phyloP scores from a whole-genome alignment of 805 yeast genomes.

The Candida ficus region DNA sequence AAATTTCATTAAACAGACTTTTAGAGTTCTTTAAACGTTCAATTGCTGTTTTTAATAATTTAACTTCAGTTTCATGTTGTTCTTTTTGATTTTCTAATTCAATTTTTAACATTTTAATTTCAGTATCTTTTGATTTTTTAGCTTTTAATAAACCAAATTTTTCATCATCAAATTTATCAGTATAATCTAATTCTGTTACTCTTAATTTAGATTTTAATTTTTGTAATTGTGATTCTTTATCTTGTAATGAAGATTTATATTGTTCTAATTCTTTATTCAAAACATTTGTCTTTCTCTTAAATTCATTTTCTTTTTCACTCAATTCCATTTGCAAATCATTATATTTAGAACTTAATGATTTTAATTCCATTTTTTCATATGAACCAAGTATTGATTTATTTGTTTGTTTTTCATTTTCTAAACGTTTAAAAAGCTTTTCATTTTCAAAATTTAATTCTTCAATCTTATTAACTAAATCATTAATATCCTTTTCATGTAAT shows the following conservation, averaged over 20 bases:
- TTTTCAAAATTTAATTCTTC: slow-evolving; percentile 33
- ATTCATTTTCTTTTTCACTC: slow-evolving; percentile 17
- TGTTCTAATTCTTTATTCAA: slow-evolving; percentile 21
- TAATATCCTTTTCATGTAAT: slow-evolving; percentile 28
- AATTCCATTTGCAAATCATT: slow-evolving; percentile 28
- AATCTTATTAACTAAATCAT: slow-evolving; percentile 26
- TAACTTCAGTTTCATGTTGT: slow-evolving; percentile 32
- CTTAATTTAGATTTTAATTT: slow-evolving; percentile 31
- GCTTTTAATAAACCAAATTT: slow-evolving; percentile 31
- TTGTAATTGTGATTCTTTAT: slow-evolving; percentile 34
- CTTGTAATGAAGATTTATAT: slow-evolving; percentile 21
- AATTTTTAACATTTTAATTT: slow-evolving; percentile 30
- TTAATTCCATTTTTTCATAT: slow-evolving; percentile 34
- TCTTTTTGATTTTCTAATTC: slow-evolving; percentile 35
- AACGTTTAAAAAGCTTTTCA: slow-evolving; percentile 30
- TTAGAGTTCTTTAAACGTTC: slow-evolving; percentile 8
- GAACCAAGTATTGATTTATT: slow-evolving; percentile 13
- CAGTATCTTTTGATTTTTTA: slow-evolving; percentile 34
- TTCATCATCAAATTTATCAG: slow-evolving; percentile 32
- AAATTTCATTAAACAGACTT: neutral
- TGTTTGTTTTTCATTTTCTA: slow-evolving; percentile 27
- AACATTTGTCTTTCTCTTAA: slow-evolving; percentile 18
- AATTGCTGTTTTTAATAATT: slow-evolving; percentile 27
- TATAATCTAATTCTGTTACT: slow-evolving; percentile 26
- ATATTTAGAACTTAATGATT: slow-evolving; percentile 31